A percentile compares a stretch with the other conserved stretches of the same genome.
Conservation (phyloP, 1,284 basidiomycete genomes). For the Phaffia rhodozyma region DNA sequence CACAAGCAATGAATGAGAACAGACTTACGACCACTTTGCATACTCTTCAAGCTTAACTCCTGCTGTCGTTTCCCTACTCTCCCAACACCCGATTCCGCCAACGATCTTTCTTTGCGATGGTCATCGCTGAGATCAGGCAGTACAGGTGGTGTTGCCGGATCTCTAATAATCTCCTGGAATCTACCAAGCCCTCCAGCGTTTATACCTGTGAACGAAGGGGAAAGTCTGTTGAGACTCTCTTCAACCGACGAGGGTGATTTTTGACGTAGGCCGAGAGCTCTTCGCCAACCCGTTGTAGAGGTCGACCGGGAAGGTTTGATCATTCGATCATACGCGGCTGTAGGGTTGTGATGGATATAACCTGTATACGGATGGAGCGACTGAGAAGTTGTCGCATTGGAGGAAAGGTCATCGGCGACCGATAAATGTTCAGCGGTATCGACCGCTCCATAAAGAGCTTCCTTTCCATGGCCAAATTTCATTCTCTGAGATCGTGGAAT, state of each 20-base stretch:
- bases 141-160: conserved; percentile 6
- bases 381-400: not conserved
- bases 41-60: conserved; percentile 6
- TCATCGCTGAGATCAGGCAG: conserved; percentile 8
- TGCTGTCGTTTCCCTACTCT: not conserved
- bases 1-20: too few species aligned
- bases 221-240: not conserved
- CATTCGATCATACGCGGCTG: too few species aligned
- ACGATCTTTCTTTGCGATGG: not conserved
- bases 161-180: not conserved
- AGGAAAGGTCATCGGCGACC: not conserved
- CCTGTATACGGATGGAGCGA: not conserved
- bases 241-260: conserved; percentile 1
- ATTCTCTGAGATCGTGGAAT: too few species aligned
- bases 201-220: too few species aligned
- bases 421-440: not conserved
- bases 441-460: too few species aligned
- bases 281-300: conserved; percentile 3
- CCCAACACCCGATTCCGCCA: not conserved
- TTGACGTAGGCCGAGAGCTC: conserved; percentile 1
- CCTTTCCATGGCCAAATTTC: too few species aligned
- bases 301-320: not conserved
- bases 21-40: conserved; percentile 7
- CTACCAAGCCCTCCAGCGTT: not conserved
- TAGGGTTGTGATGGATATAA: too few species aligned